Evolutionary conservation across 768 basidiomycete species (phyloP).

Genomic region (Floccularia luteovirens): DNA sequence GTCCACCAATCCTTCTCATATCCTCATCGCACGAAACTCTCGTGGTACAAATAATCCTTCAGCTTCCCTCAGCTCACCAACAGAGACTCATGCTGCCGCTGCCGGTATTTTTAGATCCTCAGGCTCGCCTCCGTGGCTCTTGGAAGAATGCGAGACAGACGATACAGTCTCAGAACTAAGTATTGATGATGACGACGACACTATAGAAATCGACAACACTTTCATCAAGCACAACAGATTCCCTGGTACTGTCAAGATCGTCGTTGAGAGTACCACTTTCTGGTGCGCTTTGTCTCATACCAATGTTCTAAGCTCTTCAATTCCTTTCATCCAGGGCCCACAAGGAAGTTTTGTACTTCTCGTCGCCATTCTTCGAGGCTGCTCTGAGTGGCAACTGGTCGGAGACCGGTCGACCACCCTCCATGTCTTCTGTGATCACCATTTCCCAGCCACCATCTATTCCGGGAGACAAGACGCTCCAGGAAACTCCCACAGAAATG

Average conservation of each 20-base stretch:
- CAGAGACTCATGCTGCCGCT: conserved; percentile 84
- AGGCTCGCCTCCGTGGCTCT: conserved; percentile 72
- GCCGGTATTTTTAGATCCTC: conserved; percentile 79
- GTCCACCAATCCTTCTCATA: conserved; percentile 77
- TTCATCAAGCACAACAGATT: conserved; percentile 62
- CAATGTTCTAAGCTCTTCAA: conserved; percentile 1
- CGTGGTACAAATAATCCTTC: conserved; percentile 70
- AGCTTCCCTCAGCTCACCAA: conserved; percentile 76
- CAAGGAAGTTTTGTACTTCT: conserved; percentile 86
- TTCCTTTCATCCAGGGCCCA: conserved; percentile 57
- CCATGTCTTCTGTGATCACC: conserved; percentile 78
- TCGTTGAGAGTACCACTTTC: conserved; percentile 85
- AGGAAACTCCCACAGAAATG: conserved; percentile 43
- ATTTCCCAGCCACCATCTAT: conserved; percentile 67
- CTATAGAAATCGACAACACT: conserved; percentile 75
- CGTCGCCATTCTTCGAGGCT: conserved; percentile 93
- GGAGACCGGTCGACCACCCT: conserved; percentile 75
- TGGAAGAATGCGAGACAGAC: conserved; percentile 68
- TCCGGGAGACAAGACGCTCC: conserved; percentile 37
- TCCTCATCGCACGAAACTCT: conserved; percentile 83
- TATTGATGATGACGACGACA: conserved; percentile 57
- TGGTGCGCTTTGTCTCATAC: conserved; percentile 47
- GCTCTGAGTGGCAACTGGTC: conserved; percentile 89
- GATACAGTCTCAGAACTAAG: conserved; percentile 65
- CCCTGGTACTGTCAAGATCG: conserved; percentile 86